Base-by-base conservation (phyloP, 2,329 filamentous ascomycete species). In the Cercospora janseana region DNA sequence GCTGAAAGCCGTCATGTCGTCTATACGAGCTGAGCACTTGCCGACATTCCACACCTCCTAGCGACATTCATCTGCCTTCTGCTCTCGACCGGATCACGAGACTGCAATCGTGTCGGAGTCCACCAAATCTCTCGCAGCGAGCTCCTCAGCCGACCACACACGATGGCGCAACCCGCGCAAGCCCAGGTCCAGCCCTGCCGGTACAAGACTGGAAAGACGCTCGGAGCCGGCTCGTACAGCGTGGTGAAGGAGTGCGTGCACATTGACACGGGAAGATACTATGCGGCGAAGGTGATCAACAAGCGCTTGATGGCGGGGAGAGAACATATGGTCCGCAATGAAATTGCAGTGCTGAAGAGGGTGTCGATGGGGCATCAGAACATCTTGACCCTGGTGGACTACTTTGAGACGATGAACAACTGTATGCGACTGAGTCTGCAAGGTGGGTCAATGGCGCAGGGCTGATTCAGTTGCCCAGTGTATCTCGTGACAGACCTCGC, bases 341-440 rank as follows among this genome's bases (percentile, higher is more conserved):
- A 98, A 74, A 98, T 98, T 63, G 92, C 93, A 5, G 90, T 98
- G 20, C 79, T 98, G 60, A 97, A 97, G 72, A 86, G 86, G 66
- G 92, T 98, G n/a, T 97, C 92, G 1, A 95, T 98, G 88, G 93
- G 93, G 48, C 92, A 98, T 73, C 88, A 93, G 70, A 98, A 98
- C 68, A 97, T 98, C 68, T 76, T 98, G 55, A 98, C 93, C 1
- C 79, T 98, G 52, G 93, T 97, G 63, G 93, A 98, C 75, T 98
- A 97, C 73, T 98, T 98, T 67, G 93, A 98, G 75, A 98, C 93
- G 5, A 95, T 96, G 88, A 97, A 98, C 75, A 98, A 98, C 72
- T 80, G 82, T 85, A 50, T 77, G 63, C 10, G 12, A n/a, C n/a
- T n/a, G 31, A 15, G 10, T 12, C 2, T 24, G 12, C 13, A 13